phyloP scores from a whole-genome alignment of 2,329 filamentous ascomycete species.

The Aspergillus sp. region DNA sequence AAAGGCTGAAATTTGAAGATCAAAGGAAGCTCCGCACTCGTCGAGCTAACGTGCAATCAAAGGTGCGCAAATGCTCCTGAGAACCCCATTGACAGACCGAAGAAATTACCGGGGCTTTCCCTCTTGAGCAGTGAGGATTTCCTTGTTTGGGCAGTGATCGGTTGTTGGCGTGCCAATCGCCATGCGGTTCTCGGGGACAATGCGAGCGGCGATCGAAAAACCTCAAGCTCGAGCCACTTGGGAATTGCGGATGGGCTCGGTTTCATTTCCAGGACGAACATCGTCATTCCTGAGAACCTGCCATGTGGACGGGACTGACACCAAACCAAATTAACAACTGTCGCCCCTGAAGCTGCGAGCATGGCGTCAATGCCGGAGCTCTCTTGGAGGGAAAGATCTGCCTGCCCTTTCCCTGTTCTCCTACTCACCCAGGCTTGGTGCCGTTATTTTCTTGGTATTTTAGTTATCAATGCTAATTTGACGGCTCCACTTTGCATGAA shows the following conservation, averaged over 20 bases:
- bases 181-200: conserved; percentile 15
- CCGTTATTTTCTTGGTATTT: conserved; percentile 2
- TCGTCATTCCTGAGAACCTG: conserved; percentile 10
- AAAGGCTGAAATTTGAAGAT: conserved; percentile 5
- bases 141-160: conserved; percentile 25
- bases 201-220: conserved; percentile 13
- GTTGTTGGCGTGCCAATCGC: conserved; percentile 18
- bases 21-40: neutral
- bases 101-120: conserved; percentile 15
- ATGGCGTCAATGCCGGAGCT: neutral
- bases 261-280: conserved; percentile 12
- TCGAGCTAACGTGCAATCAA: conserved; percentile 8
- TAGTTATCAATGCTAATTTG: conserved; percentile 10
- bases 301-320: conserved; percentile 1
- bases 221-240: conserved; percentile 13
- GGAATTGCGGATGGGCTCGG: conserved; percentile 4
- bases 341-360: conserved; percentile 4
- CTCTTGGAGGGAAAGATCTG: conserved; percentile 13
- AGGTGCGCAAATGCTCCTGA: conserved; percentile 14
- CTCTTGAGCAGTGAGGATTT: conserved; percentile 18
- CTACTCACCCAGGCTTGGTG: conserved; percentile 6
- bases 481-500: conserved; percentile 21
- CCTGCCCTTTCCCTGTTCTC: conserved; percentile 6
- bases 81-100: conserved; percentile 9
- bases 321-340: neutral